Conservation (phyloP, 345 rosid genomes). For the Pelargonium nanum region DNA sequence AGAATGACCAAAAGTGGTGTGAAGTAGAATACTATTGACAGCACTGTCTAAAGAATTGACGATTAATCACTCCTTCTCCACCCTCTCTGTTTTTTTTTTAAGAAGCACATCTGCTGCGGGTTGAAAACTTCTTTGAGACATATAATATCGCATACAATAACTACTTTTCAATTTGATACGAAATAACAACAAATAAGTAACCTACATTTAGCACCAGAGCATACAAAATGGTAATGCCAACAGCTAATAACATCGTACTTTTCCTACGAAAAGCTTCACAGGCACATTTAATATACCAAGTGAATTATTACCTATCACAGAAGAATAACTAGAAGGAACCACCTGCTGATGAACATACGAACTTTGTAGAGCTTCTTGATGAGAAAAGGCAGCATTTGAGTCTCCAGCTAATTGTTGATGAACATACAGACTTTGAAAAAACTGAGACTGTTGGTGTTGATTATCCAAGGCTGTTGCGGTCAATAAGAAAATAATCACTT, state of each 20-base stretch:
- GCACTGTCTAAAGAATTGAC: too few species aligned
- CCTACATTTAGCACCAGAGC: background rate
- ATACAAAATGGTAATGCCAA: background rate
- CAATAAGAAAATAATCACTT: too few species aligned
- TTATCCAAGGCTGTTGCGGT: conserved; percentile 41
- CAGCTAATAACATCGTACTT: background rate
- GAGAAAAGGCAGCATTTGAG: conserved; percentile 27
- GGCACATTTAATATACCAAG: conserved; percentile 41
- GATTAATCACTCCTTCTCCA: too few species aligned
- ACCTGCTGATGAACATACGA: conserved; percentile 91
- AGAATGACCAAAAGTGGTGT: too few species aligned
- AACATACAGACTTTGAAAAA: too few species aligned
- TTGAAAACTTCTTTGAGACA: too few species aligned
- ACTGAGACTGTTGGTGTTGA: conserved; percentile 43
- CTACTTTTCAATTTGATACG: too few species aligned
- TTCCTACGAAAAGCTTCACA: conserved; percentile 46
- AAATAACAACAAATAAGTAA: background rate
- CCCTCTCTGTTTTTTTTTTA: too few species aligned
- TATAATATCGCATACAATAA: too few species aligned
- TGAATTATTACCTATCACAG: conserved; percentile 91
- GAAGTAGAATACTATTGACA: too few species aligned
- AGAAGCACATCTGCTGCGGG: too few species aligned
- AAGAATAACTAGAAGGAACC: conserved; percentile 99
- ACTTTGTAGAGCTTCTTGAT: conserved; percentile 37
- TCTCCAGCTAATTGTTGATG: conserved; percentile 35